Evolutionary conservation across 202 grass and related monocot genomes (phyloP).

Genomic region (Bolboschoenoplectus hybrid): DNA sequence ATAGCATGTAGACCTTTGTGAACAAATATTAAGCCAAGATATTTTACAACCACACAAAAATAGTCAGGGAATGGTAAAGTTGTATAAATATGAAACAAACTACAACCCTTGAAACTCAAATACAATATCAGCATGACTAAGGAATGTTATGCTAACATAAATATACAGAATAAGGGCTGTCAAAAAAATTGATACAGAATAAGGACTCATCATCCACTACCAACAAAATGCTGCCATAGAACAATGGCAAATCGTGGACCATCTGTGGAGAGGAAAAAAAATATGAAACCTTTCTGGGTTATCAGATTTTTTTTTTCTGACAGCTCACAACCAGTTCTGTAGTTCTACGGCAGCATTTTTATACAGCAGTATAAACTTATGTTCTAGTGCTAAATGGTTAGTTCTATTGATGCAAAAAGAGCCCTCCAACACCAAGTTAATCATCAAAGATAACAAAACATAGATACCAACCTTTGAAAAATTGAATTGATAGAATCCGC

Average conservation of each 20-base stretch:
- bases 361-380: not conserved
- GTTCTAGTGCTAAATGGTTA: not conserved
- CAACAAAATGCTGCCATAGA: not conserved
- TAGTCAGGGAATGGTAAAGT: not conserved
- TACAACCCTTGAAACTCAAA: not conserved
- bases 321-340: not conserved
- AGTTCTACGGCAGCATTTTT: not conserved
- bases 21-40: not conserved
- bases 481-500: constrained; percentile 10
- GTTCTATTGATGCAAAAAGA: not conserved
- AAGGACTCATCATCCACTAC: not conserved
- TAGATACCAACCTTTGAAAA: constrained; percentile 23
- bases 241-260: not conserved
- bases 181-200: no score
- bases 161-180: not conserved
- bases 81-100: not conserved
- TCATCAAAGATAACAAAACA: not conserved
- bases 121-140: not conserved
- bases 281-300: not conserved
- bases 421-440: not conserved
- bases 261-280: not conserved
- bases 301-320: not conserved
- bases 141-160: not conserved
- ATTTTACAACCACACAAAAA: constrained; percentile 21
- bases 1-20: not conserved